phyloP scores from a whole-genome alignment of 768 basidiomycete genomes.

The Glaciozyma martinii region DNA sequence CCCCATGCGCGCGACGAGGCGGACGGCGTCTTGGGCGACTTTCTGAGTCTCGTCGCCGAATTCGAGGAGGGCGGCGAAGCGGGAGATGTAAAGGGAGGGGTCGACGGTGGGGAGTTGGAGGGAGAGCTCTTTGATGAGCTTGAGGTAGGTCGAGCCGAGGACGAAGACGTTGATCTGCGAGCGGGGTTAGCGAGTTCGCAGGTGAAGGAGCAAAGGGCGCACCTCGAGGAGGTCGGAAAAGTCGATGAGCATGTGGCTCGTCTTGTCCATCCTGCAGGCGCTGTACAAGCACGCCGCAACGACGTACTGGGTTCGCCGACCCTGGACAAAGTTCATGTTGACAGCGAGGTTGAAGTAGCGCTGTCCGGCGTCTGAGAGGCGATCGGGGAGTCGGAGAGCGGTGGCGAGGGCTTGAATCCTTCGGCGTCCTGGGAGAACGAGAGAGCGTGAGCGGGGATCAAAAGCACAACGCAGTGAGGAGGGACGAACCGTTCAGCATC shows the following conservation, averaged over 20 bases:
- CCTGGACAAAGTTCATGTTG: conserved; percentile 86
- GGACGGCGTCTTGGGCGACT: conserved; percentile 85
- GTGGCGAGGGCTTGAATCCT: conserved; percentile 76
- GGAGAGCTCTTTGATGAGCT: conserved; percentile 78
- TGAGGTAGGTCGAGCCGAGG: conserved; percentile 89
- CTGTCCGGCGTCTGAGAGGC: conserved; percentile 68
- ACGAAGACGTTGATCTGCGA: conserved; percentile 90
- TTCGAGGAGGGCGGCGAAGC: conserved; percentile 87
- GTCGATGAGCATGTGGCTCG: conserved; percentile 96
- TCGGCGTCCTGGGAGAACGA: conserved; percentile 49
- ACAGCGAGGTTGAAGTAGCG: conserved; percentile 89
- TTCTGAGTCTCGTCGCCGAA: conserved; percentile 89
- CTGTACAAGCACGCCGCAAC: conserved; percentile 93
- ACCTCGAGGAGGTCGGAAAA: conserved; percentile 94
- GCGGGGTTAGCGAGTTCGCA: background rate
- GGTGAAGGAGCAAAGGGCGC: conserved; percentile 20
- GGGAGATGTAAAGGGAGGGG: conserved; percentile 90
- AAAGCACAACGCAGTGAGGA: background rate
- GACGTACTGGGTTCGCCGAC: conserved; percentile 82
- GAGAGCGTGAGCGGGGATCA: background rate
- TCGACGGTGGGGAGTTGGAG: conserved; percentile 81
- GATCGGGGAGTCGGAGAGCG: conserved; percentile 66
- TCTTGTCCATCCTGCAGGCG: conserved; percentile 83
- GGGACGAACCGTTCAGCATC: conserved; percentile 66
- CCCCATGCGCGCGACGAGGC: conserved; percentile 86